Conservation (phyloP, 495 filamentous ascomycete genomes). For the Filosporella fistucella region DNA sequence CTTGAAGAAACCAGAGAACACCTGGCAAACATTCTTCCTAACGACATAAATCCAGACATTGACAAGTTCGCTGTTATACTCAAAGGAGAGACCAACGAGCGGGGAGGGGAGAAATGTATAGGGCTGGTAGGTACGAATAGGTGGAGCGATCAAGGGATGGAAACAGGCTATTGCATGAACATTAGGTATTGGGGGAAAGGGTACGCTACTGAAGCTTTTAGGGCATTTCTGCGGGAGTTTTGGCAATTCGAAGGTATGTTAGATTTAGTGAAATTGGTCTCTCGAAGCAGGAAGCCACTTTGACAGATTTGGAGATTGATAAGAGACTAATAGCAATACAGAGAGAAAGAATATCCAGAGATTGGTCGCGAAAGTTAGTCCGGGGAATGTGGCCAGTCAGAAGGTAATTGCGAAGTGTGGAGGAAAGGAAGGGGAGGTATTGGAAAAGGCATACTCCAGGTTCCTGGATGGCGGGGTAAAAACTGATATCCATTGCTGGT, state of each 20-base stretch:
- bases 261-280: no score
- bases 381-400: slow-evolving; percentile 12
- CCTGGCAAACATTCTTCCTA: slow-evolving; percentile 3
- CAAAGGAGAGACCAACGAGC: not conserved
- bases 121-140: slow-evolving; percentile 20
- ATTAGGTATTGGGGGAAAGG: slow-evolving; percentile 16
- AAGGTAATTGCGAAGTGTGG: slow-evolving; percentile 12
- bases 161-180: slow-evolving; percentile 19
- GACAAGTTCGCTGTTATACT: slow-evolving; percentile 19
- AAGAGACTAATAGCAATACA: not conserved
- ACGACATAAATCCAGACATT: slow-evolving; percentile 3
- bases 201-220: slow-evolving; percentile 15
- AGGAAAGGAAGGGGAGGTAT: slow-evolving; percentile 6
- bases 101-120: slow-evolving; percentile 14
- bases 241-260: slow-evolving; percentile 14
- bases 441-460: slow-evolving; percentile 7
- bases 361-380: slow-evolving; percentile 15
- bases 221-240: slow-evolving; percentile 9
- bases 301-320: not conserved
- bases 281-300: no score
- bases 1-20: slow-evolving; percentile 4
- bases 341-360: slow-evolving; percentile 16
- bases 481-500: slow-evolving; percentile 15
- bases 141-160: slow-evolving; percentile 11
- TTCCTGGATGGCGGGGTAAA: slow-evolving; percentile 1